Evolutionary conservation across 768 basidiomycete species (phyloP).

Genomic region (Termitomyces sp.): DNA sequence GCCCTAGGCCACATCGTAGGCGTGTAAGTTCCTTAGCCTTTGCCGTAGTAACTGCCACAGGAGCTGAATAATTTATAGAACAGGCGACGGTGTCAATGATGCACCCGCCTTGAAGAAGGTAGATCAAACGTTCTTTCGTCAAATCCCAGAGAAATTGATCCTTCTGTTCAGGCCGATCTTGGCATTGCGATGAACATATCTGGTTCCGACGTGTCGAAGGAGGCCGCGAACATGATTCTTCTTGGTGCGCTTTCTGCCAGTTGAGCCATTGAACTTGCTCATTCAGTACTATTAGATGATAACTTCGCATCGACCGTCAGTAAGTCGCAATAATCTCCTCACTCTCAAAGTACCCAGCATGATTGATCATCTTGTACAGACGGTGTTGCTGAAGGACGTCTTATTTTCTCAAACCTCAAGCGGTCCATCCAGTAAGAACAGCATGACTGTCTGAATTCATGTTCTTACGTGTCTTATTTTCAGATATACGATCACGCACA

Average conservation of each 20-base stretch:
- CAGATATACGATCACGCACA: conserved; percentile 65
- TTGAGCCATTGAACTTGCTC: neutral
- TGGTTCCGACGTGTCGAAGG: conserved; percentile 72
- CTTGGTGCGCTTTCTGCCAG: conserved; percentile 39
- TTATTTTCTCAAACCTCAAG: conserved; percentile 70
- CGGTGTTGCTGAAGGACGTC: conserved; percentile 67
- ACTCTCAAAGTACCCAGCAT: neutral
- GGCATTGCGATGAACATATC: conserved; percentile 78
- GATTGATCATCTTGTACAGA: conserved; percentile 31
- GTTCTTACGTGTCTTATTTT: neutral
- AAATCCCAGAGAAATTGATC: neutral
- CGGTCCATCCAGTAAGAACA: conserved; percentile 60
- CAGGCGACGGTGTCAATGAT: conserved; percentile 73
- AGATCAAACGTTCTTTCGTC: neutral
- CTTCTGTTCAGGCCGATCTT: conserved; percentile 51
- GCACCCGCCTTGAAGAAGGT: conserved; percentile 68
- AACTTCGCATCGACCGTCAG: conserved; percentile 74
- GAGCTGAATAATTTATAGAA: conserved; percentile 32
- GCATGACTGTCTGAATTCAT: neutral
- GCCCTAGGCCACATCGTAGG: conserved; percentile 71
- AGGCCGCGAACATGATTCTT: conserved; percentile 74
- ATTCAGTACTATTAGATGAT: conserved; percentile 44
- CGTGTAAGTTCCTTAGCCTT: conserved; percentile 45
- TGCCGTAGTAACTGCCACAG: neutral
- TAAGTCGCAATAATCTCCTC: conserved; percentile 32